These are phyloP conservation scores for Nicotiana knightiana DNA, from an alignment of 257 asterid genomes.

Conservation along the genomic window DNA sequence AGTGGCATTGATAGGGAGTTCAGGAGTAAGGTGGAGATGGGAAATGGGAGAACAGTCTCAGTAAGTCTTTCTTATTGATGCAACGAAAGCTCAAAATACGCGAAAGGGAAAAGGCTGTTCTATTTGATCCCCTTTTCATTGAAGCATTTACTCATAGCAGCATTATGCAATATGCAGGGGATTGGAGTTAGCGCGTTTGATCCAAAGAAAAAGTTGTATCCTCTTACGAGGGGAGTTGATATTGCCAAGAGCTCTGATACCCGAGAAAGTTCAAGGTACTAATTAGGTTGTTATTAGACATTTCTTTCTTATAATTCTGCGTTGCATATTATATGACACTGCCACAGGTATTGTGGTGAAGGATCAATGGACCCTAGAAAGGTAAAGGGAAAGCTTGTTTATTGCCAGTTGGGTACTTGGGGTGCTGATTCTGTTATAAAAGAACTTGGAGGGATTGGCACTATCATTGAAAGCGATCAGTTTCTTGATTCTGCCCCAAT, in stretches of 20 bases:
- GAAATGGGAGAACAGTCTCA: constrained; percentile 51
- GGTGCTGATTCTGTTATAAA: constrained; percentile 71
- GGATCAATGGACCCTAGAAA: constrained; percentile 71
- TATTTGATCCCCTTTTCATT: not conserved
- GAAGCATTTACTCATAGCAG: not conserved
- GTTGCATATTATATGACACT: not conserved
- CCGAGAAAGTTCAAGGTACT: constrained; percentile 46
- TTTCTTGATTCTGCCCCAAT: constrained; percentile 64
- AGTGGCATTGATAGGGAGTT: constrained; percentile 68
- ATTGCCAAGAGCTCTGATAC: constrained; percentile 50
- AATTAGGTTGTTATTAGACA: not conserved
- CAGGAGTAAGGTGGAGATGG: constrained; percentile 56
- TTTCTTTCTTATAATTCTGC: not conserved
- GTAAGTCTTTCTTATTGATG: constrained; percentile 34
- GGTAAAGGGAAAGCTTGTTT: constrained; percentile 73
- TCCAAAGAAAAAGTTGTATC: constrained; percentile 51
- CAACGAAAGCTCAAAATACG: not conserved
- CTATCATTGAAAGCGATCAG: constrained; percentile 45
- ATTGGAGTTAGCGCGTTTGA: constrained; percentile 62
- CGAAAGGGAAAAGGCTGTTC: not conserved
- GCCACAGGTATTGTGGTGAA: constrained; percentile 45
- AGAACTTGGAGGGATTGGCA: constrained; percentile 72
- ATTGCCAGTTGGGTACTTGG: constrained; percentile 54
- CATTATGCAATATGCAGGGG: constrained; percentile 57
- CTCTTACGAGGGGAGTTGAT: constrained; percentile 60